Conservation (phyloP, 116 monocot species). For the Iris pallida region DNA sequence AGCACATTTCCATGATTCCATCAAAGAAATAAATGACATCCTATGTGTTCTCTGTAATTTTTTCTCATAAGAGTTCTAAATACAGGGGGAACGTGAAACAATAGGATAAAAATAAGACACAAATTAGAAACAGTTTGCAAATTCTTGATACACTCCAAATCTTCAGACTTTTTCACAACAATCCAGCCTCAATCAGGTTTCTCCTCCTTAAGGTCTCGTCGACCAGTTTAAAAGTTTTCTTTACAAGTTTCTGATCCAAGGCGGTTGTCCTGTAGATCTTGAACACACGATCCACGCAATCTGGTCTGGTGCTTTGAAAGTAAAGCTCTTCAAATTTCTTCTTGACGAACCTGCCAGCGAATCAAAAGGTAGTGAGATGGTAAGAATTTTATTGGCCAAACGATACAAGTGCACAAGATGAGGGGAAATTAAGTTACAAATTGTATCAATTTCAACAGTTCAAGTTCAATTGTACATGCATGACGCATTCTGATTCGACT, state of each 20-base stretch:
- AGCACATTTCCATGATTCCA: too few species aligned
- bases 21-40: too few species aligned
- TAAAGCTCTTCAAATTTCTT: slow-evolving; percentile 98
- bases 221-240: slow-evolving; percentile 94
- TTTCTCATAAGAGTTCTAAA: too few species aligned
- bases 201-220: slow-evolving; percentile 91
- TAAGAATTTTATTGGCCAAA: background rate
- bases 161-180: slow-evolving; percentile 30
- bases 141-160: background rate
- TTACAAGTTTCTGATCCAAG: slow-evolving; percentile 93
- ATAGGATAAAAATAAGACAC: background rate
- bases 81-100: background rate
- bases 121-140: slow-evolving; percentile 9
- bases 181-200: slow-evolving; percentile 76
- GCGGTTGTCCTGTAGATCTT: slow-evolving; percentile 95
- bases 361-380: background rate
- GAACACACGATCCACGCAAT: slow-evolving; percentile 74
- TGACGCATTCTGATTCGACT: too few species aligned
- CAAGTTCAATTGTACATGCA: too few species aligned
- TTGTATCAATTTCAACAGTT: background rate
- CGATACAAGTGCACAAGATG: background rate
- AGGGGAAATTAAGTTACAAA: background rate
- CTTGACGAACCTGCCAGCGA: slow-evolving; percentile 70
- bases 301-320: slow-evolving; percentile 80
- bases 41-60: too few species aligned